Conservation (phyloP, 495 filamentous ascomycete species). For the Haplographium delicatum region DNA sequence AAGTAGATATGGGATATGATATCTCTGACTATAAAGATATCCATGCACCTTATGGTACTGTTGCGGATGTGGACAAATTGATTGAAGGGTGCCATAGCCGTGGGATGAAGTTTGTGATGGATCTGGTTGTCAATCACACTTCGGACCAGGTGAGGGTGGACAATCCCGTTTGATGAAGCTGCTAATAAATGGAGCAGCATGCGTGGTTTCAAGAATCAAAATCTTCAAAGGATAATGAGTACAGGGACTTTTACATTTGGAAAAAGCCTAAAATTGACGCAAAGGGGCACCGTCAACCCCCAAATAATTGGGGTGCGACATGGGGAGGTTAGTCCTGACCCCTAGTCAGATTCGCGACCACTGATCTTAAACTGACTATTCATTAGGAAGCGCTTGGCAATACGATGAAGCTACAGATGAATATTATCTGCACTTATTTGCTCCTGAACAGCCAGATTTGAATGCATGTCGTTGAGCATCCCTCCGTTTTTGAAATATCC, state of each 20-base stretch:
- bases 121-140: constrained; percentile 77
- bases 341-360: constrained; percentile 21
- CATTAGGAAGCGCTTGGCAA: constrained; percentile 54
- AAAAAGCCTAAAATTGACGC: constrained; percentile 51
- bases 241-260: constrained; percentile 74
- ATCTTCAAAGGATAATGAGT: constrained; percentile 53
- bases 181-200: constrained; percentile 49
- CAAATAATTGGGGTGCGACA: constrained; percentile 61
- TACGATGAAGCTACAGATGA: constrained; percentile 58
- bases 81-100: constrained; percentile 47
- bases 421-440: constrained; percentile 67
- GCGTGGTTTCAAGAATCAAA: constrained; percentile 69
- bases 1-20: constrained; percentile 62
- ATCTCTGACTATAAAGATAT: constrained; percentile 65
- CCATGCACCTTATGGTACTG: constrained; percentile 53
- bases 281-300: constrained; percentile 56
- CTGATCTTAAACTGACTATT: not conserved
- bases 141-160: constrained; percentile 51
- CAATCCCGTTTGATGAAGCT: not conserved
- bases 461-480: too few species aligned
- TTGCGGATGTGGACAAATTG: constrained; percentile 61
- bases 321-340: constrained; percentile 32
- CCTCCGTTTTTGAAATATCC: too few species aligned
- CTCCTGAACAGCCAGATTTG: constrained; percentile 61
- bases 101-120: constrained; percentile 67